Evolutionary conservation across 768 basidiomycete genomes (phyloP).

Genomic region (Suillus bovinus): DNA sequence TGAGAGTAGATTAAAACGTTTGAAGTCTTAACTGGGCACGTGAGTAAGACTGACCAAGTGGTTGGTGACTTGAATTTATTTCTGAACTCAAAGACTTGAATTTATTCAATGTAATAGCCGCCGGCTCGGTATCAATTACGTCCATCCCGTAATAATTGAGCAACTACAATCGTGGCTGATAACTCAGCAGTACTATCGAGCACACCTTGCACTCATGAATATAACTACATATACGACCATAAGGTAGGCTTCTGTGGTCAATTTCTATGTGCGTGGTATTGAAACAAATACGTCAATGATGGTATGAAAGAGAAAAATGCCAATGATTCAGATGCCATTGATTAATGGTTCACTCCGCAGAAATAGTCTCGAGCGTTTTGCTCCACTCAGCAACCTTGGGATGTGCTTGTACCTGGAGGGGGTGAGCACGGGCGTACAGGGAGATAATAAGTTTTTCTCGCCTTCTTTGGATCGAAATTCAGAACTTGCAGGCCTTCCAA

Average conservation of each 20-base stretch:
- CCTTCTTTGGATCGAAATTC: slow-evolving; percentile 75
- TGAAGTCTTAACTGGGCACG: background rate
- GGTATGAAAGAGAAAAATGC: background rate
- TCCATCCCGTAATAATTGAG: too few species aligned
- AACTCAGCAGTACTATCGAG: background rate
- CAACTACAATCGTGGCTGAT: too few species aligned
- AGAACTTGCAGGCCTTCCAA: slow-evolving; percentile 85
- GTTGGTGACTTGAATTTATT: too few species aligned
- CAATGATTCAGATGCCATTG: slow-evolving; percentile 12
- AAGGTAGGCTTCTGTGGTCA: slow-evolving; percentile 2
- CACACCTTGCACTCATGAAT: background rate
- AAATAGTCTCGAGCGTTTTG: slow-evolving; percentile 58
- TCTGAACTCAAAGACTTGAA: too few species aligned
- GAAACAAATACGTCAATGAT: background rate
- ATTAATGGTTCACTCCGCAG: slow-evolving; percentile 14
- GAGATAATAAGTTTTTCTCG: slow-evolving; percentile 26
- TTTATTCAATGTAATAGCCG: too few species aligned
- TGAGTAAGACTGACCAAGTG: background rate
- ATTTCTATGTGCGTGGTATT: background rate
- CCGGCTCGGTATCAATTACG: too few species aligned
- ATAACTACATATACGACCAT: background rate
- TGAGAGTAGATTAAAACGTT: too few species aligned
- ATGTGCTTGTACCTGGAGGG: slow-evolving; percentile 63
- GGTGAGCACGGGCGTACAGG: background rate
- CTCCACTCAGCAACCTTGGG: slow-evolving; percentile 75